Evolutionary conservation across 2,329 filamentous ascomycete species (phyloP).

Genomic region (Epicoccum sorghinum): DNA sequence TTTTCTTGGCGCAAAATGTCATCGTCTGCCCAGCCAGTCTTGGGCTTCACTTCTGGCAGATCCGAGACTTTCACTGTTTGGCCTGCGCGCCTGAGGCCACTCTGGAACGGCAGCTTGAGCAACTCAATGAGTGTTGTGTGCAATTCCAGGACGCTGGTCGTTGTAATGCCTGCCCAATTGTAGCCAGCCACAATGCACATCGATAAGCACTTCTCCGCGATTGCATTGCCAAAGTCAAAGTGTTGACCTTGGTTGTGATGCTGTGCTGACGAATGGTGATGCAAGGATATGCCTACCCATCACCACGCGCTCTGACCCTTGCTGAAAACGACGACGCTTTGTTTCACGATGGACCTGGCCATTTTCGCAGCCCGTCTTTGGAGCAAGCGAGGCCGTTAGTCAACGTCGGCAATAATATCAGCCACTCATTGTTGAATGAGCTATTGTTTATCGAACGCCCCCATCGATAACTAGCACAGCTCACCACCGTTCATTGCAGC

Average conservation of each 20-base stretch:
- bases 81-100: constrained; percentile 32
- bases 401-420: constrained; percentile 3
- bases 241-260: constrained; percentile 5
- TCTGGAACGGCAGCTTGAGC: constrained; percentile 6
- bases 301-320: constrained; percentile 22
- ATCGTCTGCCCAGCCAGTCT: not conserved
- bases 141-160: not conserved
- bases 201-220: not conserved
- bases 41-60: constrained; percentile 6
- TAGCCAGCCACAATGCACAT: not conserved
- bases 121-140: not conserved
- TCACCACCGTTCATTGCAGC: not conserved
- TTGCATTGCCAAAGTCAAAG: constrained; percentile 4
- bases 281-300: constrained; percentile 24
- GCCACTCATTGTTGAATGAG: constrained; percentile 13
- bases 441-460: constrained; percentile 15
- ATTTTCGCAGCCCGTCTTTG: constrained; percentile 15
- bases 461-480: constrained; percentile 1
- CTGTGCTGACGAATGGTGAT: constrained; percentile 18
- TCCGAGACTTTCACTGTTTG: constrained; percentile 42
- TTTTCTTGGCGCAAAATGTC: constrained; percentile 3
- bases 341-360: constrained; percentile 34
- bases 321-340: constrained; percentile 26
- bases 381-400: constrained; percentile 13
- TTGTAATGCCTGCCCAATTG: not conserved